Evolutionary conservation across 805 yeast genomes (phyloP), one percentile per base, ranked within the genome.

Genomic region (Starmerella roubikii): DNA sequence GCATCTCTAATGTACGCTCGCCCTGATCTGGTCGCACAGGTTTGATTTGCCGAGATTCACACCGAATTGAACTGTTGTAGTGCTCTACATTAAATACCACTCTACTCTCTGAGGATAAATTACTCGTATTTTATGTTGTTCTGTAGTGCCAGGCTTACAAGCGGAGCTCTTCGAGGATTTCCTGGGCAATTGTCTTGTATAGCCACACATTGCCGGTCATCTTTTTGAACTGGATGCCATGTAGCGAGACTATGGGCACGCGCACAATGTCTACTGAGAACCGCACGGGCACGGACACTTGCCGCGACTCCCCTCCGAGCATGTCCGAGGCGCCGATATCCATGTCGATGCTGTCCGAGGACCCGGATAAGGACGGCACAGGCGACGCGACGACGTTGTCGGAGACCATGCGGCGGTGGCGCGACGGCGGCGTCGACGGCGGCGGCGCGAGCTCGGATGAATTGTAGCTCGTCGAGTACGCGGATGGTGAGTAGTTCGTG

Each of bases 201-300:
- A 79, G 73, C 96, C 96, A 86, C 1, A 94, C 83, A 57, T 88
- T 85, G 53, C 97, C 97, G 41, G 81, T 70, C 23, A 86, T 69
- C 57, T 86, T 86, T 67, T 88, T 88, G 65, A 86, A 85, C 58
- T 88, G 96, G 34, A 86, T 86, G 59, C 97, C 97, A 48, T 80
- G 85, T 43, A 88, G 66, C 4, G 93, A 84, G 39, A 86, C 80
- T 48, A 86, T 68, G 33, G 94, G 94, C 34, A 86, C 93, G 56
- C 85, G 85, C 30, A 86, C 96, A 46, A 86, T 76, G 56, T 81
- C 85, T 46, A 88, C 81, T 56, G 88, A 96, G 59, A 86, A 86
- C 53, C 79, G 76, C 53, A 88, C 67, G 16, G 94, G 93, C 18
- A 76, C 68, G 10, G 45, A 37, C 29, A 45, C 31, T 37, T 40